These are phyloP conservation scores for Xylaria castorea DNA, from an alignment of 495 filamentous ascomycete genomes.

Conservation along the genomic window DNA sequence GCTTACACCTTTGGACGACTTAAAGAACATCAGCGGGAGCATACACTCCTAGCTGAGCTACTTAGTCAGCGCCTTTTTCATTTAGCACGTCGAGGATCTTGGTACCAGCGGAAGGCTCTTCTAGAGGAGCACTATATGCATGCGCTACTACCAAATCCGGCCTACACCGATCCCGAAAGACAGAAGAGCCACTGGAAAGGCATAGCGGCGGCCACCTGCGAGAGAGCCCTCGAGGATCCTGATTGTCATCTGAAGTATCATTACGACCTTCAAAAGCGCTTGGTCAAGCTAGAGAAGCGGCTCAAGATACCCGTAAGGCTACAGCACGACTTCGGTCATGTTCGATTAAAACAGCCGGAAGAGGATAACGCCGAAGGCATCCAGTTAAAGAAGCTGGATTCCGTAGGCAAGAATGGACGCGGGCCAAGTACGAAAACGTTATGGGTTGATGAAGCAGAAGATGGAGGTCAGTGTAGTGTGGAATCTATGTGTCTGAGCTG, in stretches of 20 bases:
- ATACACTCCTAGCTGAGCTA: slow-evolving; percentile 75
- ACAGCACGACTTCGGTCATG: slow-evolving; percentile 93
- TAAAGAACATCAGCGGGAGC: slow-evolving; percentile 80
- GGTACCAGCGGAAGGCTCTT: slow-evolving; percentile 96
- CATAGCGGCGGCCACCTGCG: slow-evolving; percentile 81
- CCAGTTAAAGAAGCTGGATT: slow-evolving; percentile 67
- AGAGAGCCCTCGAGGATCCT: slow-evolving; percentile 82
- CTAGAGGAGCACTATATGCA: slow-evolving; percentile 96
- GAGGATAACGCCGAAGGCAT: slow-evolving; percentile 79
- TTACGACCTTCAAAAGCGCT: slow-evolving; percentile 91
- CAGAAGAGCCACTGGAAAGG: slow-evolving; percentile 86
- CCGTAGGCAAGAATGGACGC: slow-evolving; percentile 47
- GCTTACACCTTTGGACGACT: slow-evolving; percentile 81
- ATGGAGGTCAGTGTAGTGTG: slow-evolving; percentile 74
- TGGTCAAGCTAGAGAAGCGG: slow-evolving; percentile 84
- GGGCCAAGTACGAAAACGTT: slow-evolving; percentile 74
- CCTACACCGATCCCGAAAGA: slow-evolving; percentile 42
- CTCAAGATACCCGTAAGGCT: slow-evolving; percentile 83
- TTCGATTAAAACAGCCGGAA: slow-evolving; percentile 72
- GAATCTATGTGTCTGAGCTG: slow-evolving; percentile 91
- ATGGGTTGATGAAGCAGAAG: slow-evolving; percentile 80
- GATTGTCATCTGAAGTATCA: slow-evolving; percentile 91
- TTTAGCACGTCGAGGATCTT: slow-evolving; percentile 79
- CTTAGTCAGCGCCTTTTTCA: slow-evolving; percentile 86
- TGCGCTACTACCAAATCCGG: slow-evolving; percentile 56